Conservation (phyloP, 2,329 filamentous ascomycete genomes). For the Ceratocystis colombiana region DNA sequence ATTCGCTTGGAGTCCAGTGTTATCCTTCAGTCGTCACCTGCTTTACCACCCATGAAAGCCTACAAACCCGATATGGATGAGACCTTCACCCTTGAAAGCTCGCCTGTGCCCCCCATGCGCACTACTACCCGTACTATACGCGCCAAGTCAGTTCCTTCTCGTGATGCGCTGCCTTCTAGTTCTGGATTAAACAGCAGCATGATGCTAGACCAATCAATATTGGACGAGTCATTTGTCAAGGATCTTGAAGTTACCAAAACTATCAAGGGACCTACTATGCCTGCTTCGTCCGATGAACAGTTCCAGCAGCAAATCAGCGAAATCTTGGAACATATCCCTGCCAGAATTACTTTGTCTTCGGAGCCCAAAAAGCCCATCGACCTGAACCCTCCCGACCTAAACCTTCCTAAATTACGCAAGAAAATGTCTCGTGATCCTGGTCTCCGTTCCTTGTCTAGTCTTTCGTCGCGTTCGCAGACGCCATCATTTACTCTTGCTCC, state of each 20-base stretch:
- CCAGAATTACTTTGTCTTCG: conserved; percentile 62
- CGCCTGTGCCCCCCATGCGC: conserved; percentile 19
- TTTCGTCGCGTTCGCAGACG: conserved; percentile 49
- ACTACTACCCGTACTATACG: conserved; percentile 17
- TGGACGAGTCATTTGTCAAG: conserved; percentile 35
- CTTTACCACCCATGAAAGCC: conserved; percentile 15
- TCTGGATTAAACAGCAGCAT: conserved; percentile 12
- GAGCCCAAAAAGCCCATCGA: conserved; percentile 38
- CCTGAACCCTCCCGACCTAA: conserved; percentile 50
- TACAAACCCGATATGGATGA: conserved; percentile 18
- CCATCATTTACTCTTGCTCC: conserved; percentile 62
- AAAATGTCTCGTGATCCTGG: conserved; percentile 38
- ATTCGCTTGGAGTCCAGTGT: conserved; percentile 19
- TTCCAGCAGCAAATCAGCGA: conserved; percentile 71
- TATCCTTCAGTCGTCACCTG: conserved; percentile 21
- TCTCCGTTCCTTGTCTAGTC: conserved; percentile 42
- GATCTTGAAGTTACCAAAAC: conserved; percentile 38
- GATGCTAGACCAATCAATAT: conserved; percentile 30
- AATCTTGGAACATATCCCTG: conserved; percentile 67
- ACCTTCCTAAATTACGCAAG: conserved; percentile 38
- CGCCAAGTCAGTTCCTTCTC: conserved; percentile 22
- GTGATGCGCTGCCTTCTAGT: conserved; percentile 12
- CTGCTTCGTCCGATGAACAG: conserved; percentile 45
- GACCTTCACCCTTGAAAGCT: conserved; percentile 20
- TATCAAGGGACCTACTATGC: conserved; percentile 28